Base-by-base conservation (phyloP, 1,139 yeast genomes). In the Candida sanyaensis region DNA sequence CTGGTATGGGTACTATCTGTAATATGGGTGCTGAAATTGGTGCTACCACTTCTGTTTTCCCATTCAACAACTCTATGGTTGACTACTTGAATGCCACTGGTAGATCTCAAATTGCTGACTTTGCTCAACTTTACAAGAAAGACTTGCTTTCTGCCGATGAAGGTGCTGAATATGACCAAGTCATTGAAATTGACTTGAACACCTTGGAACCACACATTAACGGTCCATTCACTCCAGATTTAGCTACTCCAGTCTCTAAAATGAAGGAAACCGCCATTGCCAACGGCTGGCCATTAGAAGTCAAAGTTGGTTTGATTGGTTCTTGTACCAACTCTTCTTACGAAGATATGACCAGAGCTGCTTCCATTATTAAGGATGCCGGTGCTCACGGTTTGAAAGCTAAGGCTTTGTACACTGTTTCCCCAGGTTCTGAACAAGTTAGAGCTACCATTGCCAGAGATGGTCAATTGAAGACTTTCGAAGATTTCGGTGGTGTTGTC, bases 1-100 rank as follows among this genome's bases (percentile, higher is more conserved):
- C 99, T 17, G 99, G 99, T 73, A 93, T 93, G 99, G 99, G 96
- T 46, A 93, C 99, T 50, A 92, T 93, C 62, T 92, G 98, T 79
- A 93, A 93, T 71, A 93, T 93, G 99, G 99, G 99, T 64, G 99
- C 99, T 47, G 99, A 93, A 72, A 89, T 93, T 52, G 99, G 99
- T 65, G 98, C 98, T 33, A 93, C 99, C 30, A 93, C 99, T 37
- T 91, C 97, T 9, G 80, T 91, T 47, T 93, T 93, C 89, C 99
- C 99, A 48, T 91, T 81, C 93, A 89, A 64, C 86, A 85, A 47
- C 90, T 96, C 38, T 96, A 89, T 75, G 79, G 77, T 59, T 78
- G 91, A 53, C 99, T 93, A 92, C 69, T 79, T 93, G 63, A 63
- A 76, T 42, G 88, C 96, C 47, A 93, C 99, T 21, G 82, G 81